Conservation (phyloP, 805 yeast genomes). For the Ascoidea asiatica region DNA sequence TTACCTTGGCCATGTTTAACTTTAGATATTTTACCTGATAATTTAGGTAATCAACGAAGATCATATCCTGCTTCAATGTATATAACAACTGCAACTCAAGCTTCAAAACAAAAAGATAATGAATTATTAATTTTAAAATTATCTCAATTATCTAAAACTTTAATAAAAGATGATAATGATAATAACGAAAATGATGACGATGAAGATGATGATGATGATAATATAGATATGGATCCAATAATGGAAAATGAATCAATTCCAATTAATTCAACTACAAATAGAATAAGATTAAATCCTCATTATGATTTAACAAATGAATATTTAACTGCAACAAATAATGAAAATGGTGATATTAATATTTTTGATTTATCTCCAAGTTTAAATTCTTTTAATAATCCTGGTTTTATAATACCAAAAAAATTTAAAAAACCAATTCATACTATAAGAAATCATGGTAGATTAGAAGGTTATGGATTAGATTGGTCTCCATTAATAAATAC, state of each 20-base stretch:
- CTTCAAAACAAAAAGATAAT: constrained; percentile 74
- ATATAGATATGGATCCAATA: constrained; percentile 65
- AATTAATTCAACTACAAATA: constrained; percentile 72
- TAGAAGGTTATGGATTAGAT: constrained; percentile 95
- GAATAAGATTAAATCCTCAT: constrained; percentile 75
- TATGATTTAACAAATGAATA: constrained; percentile 64
- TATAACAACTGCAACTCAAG: constrained; percentile 89
- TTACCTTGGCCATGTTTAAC: constrained; percentile 97
- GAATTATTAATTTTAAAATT: constrained; percentile 77
- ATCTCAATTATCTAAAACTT: constrained; percentile 70
- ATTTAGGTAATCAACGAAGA: constrained; percentile 78
- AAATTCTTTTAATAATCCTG: constrained; percentile 81
- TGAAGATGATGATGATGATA: constrained; percentile 58
- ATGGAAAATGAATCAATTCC: constrained; percentile 77
- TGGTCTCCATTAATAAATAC: constrained; percentile 83
- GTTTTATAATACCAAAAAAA: constrained; percentile 63
- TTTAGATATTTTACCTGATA: constrained; percentile 78
- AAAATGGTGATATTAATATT: constrained; percentile 78
- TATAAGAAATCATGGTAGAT: constrained; percentile 73
- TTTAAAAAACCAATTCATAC: constrained; percentile 76
- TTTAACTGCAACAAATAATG: constrained; percentile 78
- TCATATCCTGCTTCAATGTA: constrained; percentile 79
- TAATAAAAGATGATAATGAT: constrained; percentile 71
- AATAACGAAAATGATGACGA: constrained; percentile 63
- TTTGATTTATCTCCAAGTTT: constrained; percentile 72